Evolutionary conservation across 2,329 filamentous ascomycete species (phyloP), one percentile per base, ranked within the genome.

Genomic region (Colletotrichum simmondsii): DNA sequence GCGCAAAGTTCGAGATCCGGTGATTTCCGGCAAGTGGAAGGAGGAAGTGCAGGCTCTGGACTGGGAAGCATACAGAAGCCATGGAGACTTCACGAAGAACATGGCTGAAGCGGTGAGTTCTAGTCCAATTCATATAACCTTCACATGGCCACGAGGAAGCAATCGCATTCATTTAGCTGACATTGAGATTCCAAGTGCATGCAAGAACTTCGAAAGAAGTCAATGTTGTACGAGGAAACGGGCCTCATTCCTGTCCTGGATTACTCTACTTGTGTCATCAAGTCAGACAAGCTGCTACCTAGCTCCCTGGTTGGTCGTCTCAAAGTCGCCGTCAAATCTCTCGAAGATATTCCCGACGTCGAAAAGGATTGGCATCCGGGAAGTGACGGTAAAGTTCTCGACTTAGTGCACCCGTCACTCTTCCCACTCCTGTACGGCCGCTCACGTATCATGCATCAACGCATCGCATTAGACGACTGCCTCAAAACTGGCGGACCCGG

Each of bases 361-460:
- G 62, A 83, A 37, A 87, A 88, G 74, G 91, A 92, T 78, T 93
- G 88, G 86, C 89, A 93, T 78, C 91, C 91, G 0, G 83, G 86
- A 2, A 90, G 88, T 0, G 82, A 90, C 42, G 79, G 82, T 0
- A 86, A 85, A 72, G 90, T 93, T 1, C 85, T 91, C 0, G 88
- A 93, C 77, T 80, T 93, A 1, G 85, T 93, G 5, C 87, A 93
- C 74, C 91, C 91, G 1, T 93, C 90, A 0, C 82, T 93, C 6
- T 93, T 87, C 75, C 90, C 91, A 0, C 79, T 93, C 0, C 77
- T 89, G 1, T 91, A 89, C 75, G 89, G 88, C 0, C 79, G 80
- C 16, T 85, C 85, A 2, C 82, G 83, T 3, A 76, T 82, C 19
- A 56, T 82, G 1, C 61, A 81, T 54, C 75, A 73, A 53, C 73